Conservation (phyloP, 805 yeast species). For the Candida verbasci region DNA sequence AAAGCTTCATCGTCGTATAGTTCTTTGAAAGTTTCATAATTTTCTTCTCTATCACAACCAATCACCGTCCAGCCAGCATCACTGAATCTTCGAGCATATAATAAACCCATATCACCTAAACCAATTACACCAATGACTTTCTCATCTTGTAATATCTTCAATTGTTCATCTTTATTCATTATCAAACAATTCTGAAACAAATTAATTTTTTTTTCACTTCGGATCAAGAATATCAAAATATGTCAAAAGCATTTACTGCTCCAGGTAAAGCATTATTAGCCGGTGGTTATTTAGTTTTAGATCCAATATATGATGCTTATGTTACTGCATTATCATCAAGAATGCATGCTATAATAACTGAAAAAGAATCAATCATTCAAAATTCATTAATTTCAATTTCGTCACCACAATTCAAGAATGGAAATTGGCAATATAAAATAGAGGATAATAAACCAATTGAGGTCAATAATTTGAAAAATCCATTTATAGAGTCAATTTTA, state of each 20-base stretch:
- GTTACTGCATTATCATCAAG: slow-evolving; percentile 86
- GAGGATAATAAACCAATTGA: slow-evolving; percentile 20
- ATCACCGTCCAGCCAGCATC: slow-evolving; percentile 85
- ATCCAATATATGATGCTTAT: slow-evolving; percentile 67
- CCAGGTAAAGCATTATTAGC: slow-evolving; percentile 95
- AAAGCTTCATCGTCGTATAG: slow-evolving; percentile 43
- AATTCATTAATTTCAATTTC: slow-evolving; percentile 35
- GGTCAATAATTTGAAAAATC: slow-evolving; percentile 45
- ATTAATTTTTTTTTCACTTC: background rate
- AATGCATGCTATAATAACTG: slow-evolving; percentile 63
- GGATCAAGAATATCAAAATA: slow-evolving; percentile 14
- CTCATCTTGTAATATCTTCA: slow-evolving; percentile 19
- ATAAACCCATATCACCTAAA: slow-evolving; percentile 92
- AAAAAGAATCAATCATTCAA: slow-evolving; percentile 10
- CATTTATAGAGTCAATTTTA: slow-evolving; percentile 68
- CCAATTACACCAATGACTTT: slow-evolving; percentile 88
- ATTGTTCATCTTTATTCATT: no score
- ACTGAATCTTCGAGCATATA: slow-evolving; percentile 76
- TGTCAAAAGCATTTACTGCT: slow-evolving; percentile 65
- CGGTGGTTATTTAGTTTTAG: slow-evolving; percentile 91
- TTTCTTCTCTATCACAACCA: slow-evolving; percentile 80
- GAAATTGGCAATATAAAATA: slow-evolving; percentile 60
- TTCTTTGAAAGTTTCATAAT: slow-evolving; percentile 41
- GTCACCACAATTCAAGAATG: slow-evolving; percentile 76
- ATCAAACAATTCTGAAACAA: no score